Evolutionary conservation across 768 basidiomycete species (phyloP), one percentile per base, ranked within the genome.

Genomic region (Trametes meyenii): DNA sequence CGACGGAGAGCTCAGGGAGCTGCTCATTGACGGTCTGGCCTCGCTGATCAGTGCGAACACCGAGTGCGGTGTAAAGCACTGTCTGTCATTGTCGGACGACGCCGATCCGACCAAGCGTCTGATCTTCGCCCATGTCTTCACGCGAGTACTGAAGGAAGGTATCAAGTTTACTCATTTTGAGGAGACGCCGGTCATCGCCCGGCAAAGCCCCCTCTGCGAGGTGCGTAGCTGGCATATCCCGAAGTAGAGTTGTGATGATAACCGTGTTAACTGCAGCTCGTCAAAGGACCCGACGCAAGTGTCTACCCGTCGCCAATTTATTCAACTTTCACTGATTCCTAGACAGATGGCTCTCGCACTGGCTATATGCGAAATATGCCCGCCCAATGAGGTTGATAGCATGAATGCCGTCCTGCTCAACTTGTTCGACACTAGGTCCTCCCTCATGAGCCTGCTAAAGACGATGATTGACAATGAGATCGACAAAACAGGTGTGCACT

Each of bases 1-100:
- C 36, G 73, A 73, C 19, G 65, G 66, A 0, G 87, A 89, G 58
- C 74, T 92, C 42, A 84, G 89, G 14, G 88, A 92, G 60, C 76
- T 92, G 16, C 86, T 92, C 44, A 90, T 96, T 60, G 82, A 85
- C 5, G 92, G 90, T 1, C 81, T 96, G 7, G 84, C 93, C 0
- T 87, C 94, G 62, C 79, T 96, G 6, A 87, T 96, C 57, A 84
- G 82, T 36, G 84, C 92, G 13, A 96, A 96, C 70, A 87, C 90
- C 16, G 92, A 95, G 69, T 88, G 85, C 66, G 94, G 92, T 5
- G 86, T 96, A 70, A 94, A 94, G 72, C 92, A 96, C 71, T 94
- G 90, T 67, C 83, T 96, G 21, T 77, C 86, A 5, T 78, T 91
- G 60, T 91, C 90, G 1, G 94, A 92, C 66, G 88, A 92, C 67